These are phyloP conservation scores for Vaccinium macrocarpon DNA, from an alignment of 148 eudicot species.

Conservation along the genomic window DNA sequence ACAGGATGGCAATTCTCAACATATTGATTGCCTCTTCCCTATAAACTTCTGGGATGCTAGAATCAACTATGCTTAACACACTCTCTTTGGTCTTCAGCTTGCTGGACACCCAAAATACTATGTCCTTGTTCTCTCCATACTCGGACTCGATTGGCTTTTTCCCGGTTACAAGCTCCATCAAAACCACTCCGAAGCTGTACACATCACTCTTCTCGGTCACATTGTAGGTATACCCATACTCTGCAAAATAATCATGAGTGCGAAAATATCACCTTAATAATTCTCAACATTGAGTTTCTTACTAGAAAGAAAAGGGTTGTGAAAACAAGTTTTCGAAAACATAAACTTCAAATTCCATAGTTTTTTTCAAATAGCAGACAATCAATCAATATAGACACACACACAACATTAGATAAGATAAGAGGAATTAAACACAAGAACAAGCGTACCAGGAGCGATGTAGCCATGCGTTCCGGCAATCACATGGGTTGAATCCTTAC, in stretches of 20 bases:
- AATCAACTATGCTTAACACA: slow-evolving; percentile 59
- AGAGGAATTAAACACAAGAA: background rate
- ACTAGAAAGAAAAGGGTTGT: background rate
- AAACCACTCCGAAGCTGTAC: slow-evolving; percentile 93
- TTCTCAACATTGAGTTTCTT: background rate
- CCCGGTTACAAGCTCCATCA: slow-evolving; percentile 90
- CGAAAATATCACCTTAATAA: background rate
- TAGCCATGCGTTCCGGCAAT: slow-evolving; percentile 23
- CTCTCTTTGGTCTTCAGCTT: slow-evolving; percentile 60
- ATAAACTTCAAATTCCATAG: no score
- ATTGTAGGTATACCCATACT: slow-evolving; percentile 79
- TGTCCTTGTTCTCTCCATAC: slow-evolving; percentile 74
- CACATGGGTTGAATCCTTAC: slow-evolving; percentile 18
- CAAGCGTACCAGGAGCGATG: slow-evolving; percentile 18
- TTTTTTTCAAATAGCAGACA: background rate
- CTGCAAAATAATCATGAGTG: slow-evolving; percentile 32
- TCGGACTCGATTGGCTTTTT: slow-evolving; percentile 82
- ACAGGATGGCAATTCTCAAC: slow-evolving; percentile 65
- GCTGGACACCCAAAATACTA: slow-evolving; percentile 76
- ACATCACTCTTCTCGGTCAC: slow-evolving; percentile 88
- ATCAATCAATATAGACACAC: no score
- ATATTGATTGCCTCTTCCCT: slow-evolving; percentile 71
- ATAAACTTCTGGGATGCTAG: slow-evolving; percentile 37
- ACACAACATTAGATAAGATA: background rate
- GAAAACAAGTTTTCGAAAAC: background rate